phyloP scores from a whole-genome alignment of 73 alveolate species.

The Uronychia setigera region DNA sequence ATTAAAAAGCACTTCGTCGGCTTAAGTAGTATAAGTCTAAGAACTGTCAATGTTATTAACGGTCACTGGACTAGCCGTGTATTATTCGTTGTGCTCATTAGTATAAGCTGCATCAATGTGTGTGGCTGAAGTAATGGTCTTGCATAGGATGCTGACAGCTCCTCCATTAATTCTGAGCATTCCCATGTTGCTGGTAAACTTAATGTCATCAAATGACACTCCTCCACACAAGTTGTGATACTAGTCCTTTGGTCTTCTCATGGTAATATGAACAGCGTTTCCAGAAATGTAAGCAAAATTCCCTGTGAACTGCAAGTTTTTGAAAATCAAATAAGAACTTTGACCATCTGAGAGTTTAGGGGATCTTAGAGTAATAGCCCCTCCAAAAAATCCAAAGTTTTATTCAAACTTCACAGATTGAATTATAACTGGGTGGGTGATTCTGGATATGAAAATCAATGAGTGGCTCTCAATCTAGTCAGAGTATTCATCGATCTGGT shows the following conservation, averaged over 20 bases:
- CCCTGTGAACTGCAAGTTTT: not conserved
- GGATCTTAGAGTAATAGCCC: not conserved
- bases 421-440: not conserved
- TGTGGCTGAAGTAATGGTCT: not conserved
- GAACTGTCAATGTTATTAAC: not conserved
- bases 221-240: not conserved
- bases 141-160: not conserved
- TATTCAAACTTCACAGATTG: not conserved
- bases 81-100: not conserved
- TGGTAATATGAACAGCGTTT: not conserved
- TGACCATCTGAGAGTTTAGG: not conserved
- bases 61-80: not conserved
- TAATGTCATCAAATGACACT: not conserved
- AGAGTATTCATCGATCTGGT: not conserved
- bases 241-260: not conserved
- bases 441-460: not conserved
- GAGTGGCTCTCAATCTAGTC: conserved; percentile 1
- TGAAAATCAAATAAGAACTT: not conserved
- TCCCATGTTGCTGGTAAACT: not conserved
- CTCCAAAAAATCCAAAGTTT: not conserved
- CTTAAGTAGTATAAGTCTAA: not conserved
- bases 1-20: not conserved
- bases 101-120: not conserved
- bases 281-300: not conserved
- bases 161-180: not conserved